Evolutionary conservation across 352 stramenopile genomes (phyloP), one percentile per base, ranked within the genome.

Genomic region (Globisporangium heterothallicum): DNA sequence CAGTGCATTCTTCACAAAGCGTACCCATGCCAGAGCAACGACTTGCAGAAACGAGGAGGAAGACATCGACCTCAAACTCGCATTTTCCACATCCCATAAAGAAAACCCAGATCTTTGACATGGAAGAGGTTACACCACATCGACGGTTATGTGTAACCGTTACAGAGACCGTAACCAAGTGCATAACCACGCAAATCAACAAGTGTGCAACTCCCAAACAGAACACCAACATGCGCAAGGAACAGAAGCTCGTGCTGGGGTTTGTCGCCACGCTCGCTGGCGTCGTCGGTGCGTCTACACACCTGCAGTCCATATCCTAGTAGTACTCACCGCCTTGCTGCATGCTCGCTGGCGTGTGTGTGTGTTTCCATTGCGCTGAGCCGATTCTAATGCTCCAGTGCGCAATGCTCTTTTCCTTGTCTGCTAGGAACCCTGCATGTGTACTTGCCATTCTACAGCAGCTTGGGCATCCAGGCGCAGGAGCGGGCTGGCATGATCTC

Each of bases 391-490:
- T 48, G 45, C 30, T 44, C 13, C 26, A 8, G 16, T 13, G 30
- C 16, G 30, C 30, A 36, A 8, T 27, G 14, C n/a, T 45, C 22
- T 13, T 34, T 9, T 43, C 6, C 16, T 14, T 16, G 27, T 9
- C 34, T 25, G 8, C 18, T n/a, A 69, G 61, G 61, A 22, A 42
- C 50, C 22, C 49, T 69, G 35, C 61, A 68, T 42, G 56, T 74
- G 26, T 74, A 74, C 45, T 49, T 74, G 42, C 66, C 66, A 18
- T 72, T 72, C 56, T 74, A 71, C 59, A 72, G 58, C 49, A 53
- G 65, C 18, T 49, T 74, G 18, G 66, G 66, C 26, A 52, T 61
- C 38, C 49, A 74, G 40, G 66, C 65, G 30, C 66, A 67, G 22
- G 43, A 49, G 5, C 66, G 66, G 14, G 66, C 66, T 1, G 66